Conservation (phyloP, 805 yeast genomes). For the Monosporozyma yasuniensis region DNA sequence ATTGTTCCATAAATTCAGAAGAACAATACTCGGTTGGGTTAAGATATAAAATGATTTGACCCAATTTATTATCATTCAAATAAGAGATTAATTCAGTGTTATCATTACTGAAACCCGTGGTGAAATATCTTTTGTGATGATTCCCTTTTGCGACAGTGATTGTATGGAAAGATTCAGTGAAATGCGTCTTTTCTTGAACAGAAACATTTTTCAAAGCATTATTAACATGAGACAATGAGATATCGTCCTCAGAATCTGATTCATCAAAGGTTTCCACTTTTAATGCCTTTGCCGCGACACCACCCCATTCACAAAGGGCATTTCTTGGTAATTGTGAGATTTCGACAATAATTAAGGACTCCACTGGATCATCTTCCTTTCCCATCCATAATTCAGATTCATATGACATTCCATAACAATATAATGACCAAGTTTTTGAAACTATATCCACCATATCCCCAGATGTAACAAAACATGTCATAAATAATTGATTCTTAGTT, state of each 20-base stretch:
- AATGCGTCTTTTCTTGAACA: background rate
- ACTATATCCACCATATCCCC: slow-evolving; percentile 26
- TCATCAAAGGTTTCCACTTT: slow-evolving; percentile 34
- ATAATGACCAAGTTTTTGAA: slow-evolving; percentile 38
- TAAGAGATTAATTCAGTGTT: background rate
- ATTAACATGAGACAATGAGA: background rate
- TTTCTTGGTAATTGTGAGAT: slow-evolving; percentile 52
- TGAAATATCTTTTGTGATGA: slow-evolving; percentile 7
- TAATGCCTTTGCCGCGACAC: slow-evolving; percentile 39
- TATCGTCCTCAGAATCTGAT: slow-evolving; percentile 26
- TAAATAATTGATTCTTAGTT: slow-evolving; percentile 36
- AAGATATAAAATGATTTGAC: background rate
- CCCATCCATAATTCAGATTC: slow-evolving; percentile 17
- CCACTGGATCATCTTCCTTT: slow-evolving; percentile 18
- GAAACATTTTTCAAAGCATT: background rate
- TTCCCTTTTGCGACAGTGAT: background rate
- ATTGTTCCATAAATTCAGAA: background rate
- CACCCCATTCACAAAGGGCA: slow-evolving; percentile 72
- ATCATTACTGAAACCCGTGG: slow-evolving; percentile 16
- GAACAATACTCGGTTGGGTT: background rate
- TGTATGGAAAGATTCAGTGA: background rate
- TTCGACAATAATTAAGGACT: slow-evolving; percentile 41
- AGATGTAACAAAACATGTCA: slow-evolving; percentile 48
- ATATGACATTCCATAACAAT: slow-evolving; percentile 24
- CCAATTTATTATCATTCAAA: background rate